Evolutionary conservation across 75 land plant genomes (phyloP).

Genomic region (Larix kaempferi): DNA sequence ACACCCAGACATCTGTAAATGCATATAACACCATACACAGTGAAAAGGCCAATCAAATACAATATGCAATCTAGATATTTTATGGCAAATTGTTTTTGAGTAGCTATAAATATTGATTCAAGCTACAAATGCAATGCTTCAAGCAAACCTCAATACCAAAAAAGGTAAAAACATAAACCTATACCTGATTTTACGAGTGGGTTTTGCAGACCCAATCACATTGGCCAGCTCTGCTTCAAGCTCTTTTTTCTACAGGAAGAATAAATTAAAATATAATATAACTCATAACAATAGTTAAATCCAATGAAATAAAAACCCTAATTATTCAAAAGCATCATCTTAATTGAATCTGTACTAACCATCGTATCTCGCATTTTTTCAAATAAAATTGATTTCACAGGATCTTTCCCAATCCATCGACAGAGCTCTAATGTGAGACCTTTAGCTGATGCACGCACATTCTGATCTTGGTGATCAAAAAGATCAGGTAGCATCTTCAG

Average conservation of each 20-base stretch:
- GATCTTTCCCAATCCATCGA: slow-evolving; percentile 99
- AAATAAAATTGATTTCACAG: slow-evolving; percentile 94
- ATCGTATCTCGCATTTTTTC: slow-evolving; percentile 99
- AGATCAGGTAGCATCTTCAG: slow-evolving; percentile 99
- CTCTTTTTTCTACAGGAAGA: slow-evolving; percentile 84
- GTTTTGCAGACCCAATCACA: slow-evolving; percentile 76
- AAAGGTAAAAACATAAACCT: too few species aligned
- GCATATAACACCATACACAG: too few species aligned
- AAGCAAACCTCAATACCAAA: too few species aligned
- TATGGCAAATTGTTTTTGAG: too few species aligned
- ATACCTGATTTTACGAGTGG: slow-evolving; percentile 93
- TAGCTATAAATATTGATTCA: too few species aligned
- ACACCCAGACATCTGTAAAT: too few species aligned
- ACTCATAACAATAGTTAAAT: not conserved
- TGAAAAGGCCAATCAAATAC: too few species aligned
- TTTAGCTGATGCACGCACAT: slow-evolving; percentile 96
- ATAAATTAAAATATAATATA: slow-evolving; percentile 11
- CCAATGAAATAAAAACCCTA: not conserved
- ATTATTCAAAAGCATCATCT: not conserved
- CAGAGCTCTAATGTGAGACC: slow-evolving; percentile 96
- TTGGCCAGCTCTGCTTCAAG: slow-evolving; percentile 91
- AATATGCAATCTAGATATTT: too few species aligned
- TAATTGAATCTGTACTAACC: slow-evolving; percentile 33
- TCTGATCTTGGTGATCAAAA: slow-evolving; percentile 98
- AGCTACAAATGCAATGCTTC: too few species aligned